A percentile compares a stretch with the other conserved stretches of the same genome.
These are phyloP conservation scores for Termitomyces sp. DNA, from an alignment of 768 basidiomycete species.

Conservation along the genomic window DNA sequence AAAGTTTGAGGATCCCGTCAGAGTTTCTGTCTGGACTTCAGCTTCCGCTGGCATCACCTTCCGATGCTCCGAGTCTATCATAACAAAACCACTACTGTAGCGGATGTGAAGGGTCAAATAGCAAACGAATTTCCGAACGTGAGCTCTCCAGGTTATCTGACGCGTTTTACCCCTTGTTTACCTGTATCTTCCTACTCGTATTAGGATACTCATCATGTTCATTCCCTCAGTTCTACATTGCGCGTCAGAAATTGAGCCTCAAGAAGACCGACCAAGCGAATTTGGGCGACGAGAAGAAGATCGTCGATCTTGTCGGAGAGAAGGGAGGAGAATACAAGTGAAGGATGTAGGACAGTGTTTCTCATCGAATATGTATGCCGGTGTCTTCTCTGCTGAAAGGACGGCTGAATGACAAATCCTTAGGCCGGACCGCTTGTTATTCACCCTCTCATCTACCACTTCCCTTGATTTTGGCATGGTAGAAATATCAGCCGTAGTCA, in stretches of 20 bases:
- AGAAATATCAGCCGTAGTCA: slow-evolving; percentile 64
- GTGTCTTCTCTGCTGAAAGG: not conserved
- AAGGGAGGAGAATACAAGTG: slow-evolving; percentile 57
- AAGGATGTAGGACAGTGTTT: slow-evolving; percentile 96
- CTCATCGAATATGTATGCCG: slow-evolving; percentile 87
- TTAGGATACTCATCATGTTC: slow-evolving; percentile 2
- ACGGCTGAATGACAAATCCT: not conserved
- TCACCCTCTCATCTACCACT: slow-evolving; percentile 80
- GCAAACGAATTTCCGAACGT: slow-evolving; percentile 36
- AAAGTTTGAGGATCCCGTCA: too few relatives aligned
- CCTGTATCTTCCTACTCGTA: not conserved
- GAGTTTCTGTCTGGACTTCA: too few relatives aligned
- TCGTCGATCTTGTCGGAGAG: slow-evolving; percentile 51
- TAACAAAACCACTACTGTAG: slow-evolving; percentile 49
- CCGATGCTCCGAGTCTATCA: slow-evolving; percentile 40
- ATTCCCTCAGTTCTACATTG: slow-evolving; percentile 52
- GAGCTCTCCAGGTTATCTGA: slow-evolving; percentile 2
- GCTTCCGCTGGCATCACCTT: slow-evolving; percentile 25
- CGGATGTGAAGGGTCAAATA: slow-evolving; percentile 65
- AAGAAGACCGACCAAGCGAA: slow-evolving; percentile 52
- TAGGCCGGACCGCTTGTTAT: slow-evolving; percentile 86
- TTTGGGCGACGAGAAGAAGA: slow-evolving; percentile 56
- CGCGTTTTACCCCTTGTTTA: not conserved
- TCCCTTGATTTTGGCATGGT: slow-evolving; percentile 68
- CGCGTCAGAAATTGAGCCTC: slow-evolving; percentile 70